phyloP scores from a whole-genome alignment of 768 basidiomycete genomes.

The Tricholoma matsutake region DNA sequence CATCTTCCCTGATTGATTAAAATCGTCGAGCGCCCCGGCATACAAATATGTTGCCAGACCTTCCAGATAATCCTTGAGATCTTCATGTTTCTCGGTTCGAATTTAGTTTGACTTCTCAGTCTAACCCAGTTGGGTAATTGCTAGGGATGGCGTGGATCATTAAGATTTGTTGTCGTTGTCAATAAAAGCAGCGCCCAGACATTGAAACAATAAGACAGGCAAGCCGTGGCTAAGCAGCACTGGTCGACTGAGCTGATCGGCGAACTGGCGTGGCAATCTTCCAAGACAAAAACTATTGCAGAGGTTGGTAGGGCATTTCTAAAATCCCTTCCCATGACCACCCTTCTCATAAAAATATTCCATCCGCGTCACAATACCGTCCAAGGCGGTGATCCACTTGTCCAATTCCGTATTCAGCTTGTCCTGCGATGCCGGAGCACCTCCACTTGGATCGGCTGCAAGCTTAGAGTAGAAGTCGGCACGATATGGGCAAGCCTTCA shows the following conservation, averaged over 20 bases:
- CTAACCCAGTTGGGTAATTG: too few relatives aligned
- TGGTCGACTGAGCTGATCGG: too few relatives aligned
- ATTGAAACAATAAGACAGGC: too few relatives aligned
- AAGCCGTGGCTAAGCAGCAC: too few relatives aligned
- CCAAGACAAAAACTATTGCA: neutral
- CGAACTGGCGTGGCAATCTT: neutral
- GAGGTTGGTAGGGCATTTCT: neutral
- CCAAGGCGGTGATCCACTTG: slow-evolving; percentile 66
- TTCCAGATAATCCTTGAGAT: too few relatives aligned
- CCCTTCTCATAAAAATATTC: slow-evolving; percentile 61
- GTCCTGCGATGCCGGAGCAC: slow-evolving; percentile 40
- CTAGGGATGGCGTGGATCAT: too few relatives aligned
- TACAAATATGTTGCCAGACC: neutral
- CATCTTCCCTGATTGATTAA: too few relatives aligned
- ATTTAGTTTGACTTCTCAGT: too few relatives aligned
- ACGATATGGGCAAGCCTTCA: slow-evolving; percentile 67
- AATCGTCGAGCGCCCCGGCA: too few relatives aligned
- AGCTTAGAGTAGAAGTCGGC: slow-evolving; percentile 67
- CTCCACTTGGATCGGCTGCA: slow-evolving; percentile 55
- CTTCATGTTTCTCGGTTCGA: too few relatives aligned
- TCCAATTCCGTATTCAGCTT: slow-evolving; percentile 55
- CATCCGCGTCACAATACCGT: slow-evolving; percentile 50
- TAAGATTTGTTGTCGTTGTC: too few relatives aligned
- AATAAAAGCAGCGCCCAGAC: too few relatives aligned
- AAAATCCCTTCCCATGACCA: slow-evolving; percentile 51